A percentile compares a stretch with the other conserved stretches of the same genome.
Evolutionary conservation across 163 green algal genomes (phyloP).

Genomic region (Chlamydomonas reinhardtii): DNA sequence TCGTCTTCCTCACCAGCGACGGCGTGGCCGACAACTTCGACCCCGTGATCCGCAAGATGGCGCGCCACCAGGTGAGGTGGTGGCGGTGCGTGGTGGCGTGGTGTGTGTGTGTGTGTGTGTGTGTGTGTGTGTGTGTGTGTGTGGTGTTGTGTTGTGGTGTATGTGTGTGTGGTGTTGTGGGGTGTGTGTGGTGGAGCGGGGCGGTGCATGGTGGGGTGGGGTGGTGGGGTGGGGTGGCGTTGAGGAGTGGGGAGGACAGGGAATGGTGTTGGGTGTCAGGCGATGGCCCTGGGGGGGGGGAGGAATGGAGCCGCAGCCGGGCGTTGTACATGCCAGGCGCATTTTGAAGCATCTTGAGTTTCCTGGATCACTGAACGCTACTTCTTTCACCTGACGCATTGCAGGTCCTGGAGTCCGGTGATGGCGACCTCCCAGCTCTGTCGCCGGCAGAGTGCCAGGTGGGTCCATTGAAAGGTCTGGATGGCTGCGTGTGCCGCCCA

Average conservation of each 20-base stretch:
- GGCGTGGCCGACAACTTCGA: slow-evolving; percentile 69
- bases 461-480: no score
- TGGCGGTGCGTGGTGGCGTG: no score
- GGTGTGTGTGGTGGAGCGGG: not conserved
- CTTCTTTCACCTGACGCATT: no score
- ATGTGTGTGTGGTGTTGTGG: not conserved
- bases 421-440: slow-evolving; percentile 34
- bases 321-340: no score
- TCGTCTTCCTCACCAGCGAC: slow-evolving; percentile 62
- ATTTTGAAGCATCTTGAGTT: no score
- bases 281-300: no score
- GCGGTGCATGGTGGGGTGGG: not conserved
- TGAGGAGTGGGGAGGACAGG: no score
- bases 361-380: no score
- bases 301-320: no score
- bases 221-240: no score
- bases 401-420: slow-evolving; percentile 19
- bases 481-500: no score
- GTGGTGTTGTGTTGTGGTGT: not conserved
- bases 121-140: not conserved
- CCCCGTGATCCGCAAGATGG: slow-evolving; percentile 59
- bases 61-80: slow-evolving; percentile 35
- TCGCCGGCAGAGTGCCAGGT: slow-evolving; percentile 41
- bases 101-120: not conserved
- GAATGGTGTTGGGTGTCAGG: no score